Base-by-base conservation (phyloP, 2,329 filamentous ascomycete genomes). In the Metarhizium humberi region DNA sequence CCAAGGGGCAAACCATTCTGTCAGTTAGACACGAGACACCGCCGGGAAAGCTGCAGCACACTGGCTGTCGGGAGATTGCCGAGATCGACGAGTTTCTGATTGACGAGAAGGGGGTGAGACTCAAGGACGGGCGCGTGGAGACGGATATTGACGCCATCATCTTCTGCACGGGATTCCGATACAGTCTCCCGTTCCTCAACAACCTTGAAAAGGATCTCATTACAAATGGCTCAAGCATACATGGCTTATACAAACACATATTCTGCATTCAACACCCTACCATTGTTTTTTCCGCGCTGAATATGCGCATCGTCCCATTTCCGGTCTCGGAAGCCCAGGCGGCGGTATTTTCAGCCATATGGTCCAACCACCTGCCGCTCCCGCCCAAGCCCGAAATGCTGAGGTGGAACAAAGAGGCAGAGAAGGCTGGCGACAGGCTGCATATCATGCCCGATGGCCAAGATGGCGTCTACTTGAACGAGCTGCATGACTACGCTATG, bases 161-260 rank as follows among this genome's bases (percentile, higher is more conserved):
- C 32, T 96, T 92, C 69, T 92, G 89, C 67, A 96, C 92, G 0
- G 92, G 92, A 0, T 97, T 95, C 64, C 81, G 95, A 55, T 96
- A 89, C 71, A 85, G 86, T 5, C 88, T 87, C 56, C 90, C 91
- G 0, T 96, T 96, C 64, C 67, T 86, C 4, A 66, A 68, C 13
- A 66, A 71, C 2, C 60, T 80, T 4, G 63, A 72, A 14, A 70
- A 67, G 10, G 75, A 81, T 0, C 66, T 90, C 2, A 77, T 92
- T 55, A 84, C 80, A 0, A 80, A 84, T 54, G 92, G 92, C 1
- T 79, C 78, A 38, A 80, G 87, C 32, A 84, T 92, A 1, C 75
- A 85, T 58, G 83, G 86, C 38, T 71, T 92, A 3, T 96, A 91
- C 67, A 78, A 90, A 60, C 90, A 97, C 63, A 64, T 96, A 10